Evolutionary conservation across 768 basidiomycete genomes (phyloP), one percentile per base, ranked within the genome.

Genomic region (Tricholoma furcatifolium): DNA sequence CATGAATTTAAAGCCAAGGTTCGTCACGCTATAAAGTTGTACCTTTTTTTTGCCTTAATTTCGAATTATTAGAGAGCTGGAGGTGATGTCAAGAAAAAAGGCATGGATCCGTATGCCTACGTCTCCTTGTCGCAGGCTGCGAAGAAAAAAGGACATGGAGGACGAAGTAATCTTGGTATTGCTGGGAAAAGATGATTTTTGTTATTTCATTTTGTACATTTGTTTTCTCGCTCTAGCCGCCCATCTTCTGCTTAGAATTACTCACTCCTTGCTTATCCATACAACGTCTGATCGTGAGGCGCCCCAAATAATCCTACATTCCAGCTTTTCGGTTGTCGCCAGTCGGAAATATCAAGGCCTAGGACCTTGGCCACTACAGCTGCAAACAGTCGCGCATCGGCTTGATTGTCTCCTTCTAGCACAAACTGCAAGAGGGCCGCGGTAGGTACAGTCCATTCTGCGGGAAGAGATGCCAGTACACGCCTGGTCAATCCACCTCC

Each of bases 1-100:
- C 83, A 84, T 12, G 94, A 98, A 67, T 98, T 97, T 78, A 95
- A 89, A 68, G 92, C 97, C 27, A 98, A 94, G 85, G 95, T 93
- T 59, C 51, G 84, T 69, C 36, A 50, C 54, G 10, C 50, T 12
- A 35, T 18, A 9, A 44, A 27, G 54, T 54, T 39, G 23, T 20
- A 20, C 18, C 21, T 21, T 12, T 47, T 47, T 30, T 56, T 21
- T 62, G 35, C 62, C 49, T 43, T 60, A 42, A 50, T 5, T n/a
- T 49, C 36, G 36, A 32, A 38, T 57, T 48, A 27, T 27, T 68
- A 98, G 96, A 91, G 85, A 74, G 97, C 95, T 20, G 91, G 91
- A 30, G 97, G 97, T 7, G 97, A 98, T 66, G 76, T 97, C 67
- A 95, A 93, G 70, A 90, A 83, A 66, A 81, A 83, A 38, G 87